Evolutionary conservation across 2,329 filamentous ascomycete species (phyloP), one percentile per base, ranked within the genome.

Genomic region (Colletotrichum viniferum): DNA sequence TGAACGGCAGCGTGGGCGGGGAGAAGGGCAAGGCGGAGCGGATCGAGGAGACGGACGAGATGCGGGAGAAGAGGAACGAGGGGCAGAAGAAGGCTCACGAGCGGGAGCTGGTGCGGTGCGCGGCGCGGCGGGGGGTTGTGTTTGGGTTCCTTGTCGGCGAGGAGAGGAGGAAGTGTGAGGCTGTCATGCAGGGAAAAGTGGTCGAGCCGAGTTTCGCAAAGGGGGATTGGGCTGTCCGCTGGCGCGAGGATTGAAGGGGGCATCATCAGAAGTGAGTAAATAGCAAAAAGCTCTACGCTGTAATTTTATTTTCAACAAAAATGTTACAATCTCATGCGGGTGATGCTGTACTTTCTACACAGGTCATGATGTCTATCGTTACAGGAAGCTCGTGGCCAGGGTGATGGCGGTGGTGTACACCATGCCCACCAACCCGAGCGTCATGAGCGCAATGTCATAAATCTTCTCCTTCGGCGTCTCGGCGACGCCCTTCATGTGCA

Each of bases 401-500:
- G 93, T 95, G 62, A 95, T 89, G 16, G 85, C 81, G 0, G 93
- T 94, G 0, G 94, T 95, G 80, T 94, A 95, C 0, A 93, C 85
- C 93, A 95, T 95, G 14, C 92, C 92, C 10, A 91, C 84, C 14
- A 89, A 69, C 1, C 94, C 94, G 21, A 95, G 78, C 1, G 87
- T 82, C 84, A 95, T 92, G 81, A 95, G 87, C 2, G 85, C 80
- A 6, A 94, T 75, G 80, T 96, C 94, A 6, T 90, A 86, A 4
- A 83, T 81, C 84, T 92, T 94, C 32, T 85, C 88, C 81, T 83
- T 85, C 36, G 81, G 83, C n/a, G 87, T 89, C 64, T 88, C 86
- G 8, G 93, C 94, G 5, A 93, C 87, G 6, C 92, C 93, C 79
- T 88, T 91, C 83, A 91, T 93, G 82, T 96, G 94, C 80, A 96